These are phyloP conservation scores for Ascomycota sp. DNA, from an alignment of 2,329 filamentous ascomycete genomes.

Conservation along the genomic window DNA sequence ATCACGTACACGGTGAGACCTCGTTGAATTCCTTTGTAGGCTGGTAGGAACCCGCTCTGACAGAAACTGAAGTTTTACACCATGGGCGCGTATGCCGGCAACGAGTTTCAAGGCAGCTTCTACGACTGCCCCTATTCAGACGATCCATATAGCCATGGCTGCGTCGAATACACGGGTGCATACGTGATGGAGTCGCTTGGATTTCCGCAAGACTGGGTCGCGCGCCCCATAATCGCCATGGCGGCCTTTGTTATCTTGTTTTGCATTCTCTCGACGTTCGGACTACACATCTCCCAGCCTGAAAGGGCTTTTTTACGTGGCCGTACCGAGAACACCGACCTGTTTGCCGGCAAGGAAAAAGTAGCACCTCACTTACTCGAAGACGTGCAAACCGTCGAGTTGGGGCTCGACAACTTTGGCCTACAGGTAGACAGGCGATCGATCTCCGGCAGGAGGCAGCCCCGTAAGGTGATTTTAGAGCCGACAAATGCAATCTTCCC, in stretches of 20 bases:
- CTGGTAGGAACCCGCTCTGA: not conserved
- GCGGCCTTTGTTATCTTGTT: constrained; percentile 44
- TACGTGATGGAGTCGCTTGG: constrained; percentile 52
- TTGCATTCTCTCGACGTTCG: constrained; percentile 35
- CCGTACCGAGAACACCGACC: constrained; percentile 35
- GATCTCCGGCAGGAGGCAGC: constrained; percentile 26
- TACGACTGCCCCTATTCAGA: constrained; percentile 50
- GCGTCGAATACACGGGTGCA: constrained; percentile 45
- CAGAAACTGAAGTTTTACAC: constrained; percentile 34
- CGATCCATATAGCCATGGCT: constrained; percentile 41
- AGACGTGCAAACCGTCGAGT: constrained; percentile 38
- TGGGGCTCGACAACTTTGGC: constrained; percentile 43
- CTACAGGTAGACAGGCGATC: constrained; percentile 43
- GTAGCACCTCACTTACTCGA: constrained; percentile 31
- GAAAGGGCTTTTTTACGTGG: constrained; percentile 51
- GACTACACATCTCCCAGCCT: constrained; percentile 42
- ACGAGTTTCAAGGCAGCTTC: constrained; percentile 52
- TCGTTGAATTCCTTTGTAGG: not conserved
- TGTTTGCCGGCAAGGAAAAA: constrained; percentile 51
- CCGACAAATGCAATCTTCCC: constrained; percentile 47
- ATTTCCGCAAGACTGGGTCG: constrained; percentile 46
- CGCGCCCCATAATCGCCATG: constrained; percentile 42
- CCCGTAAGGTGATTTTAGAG: constrained; percentile 40
- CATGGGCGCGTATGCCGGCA: constrained; percentile 49
- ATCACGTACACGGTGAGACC: constrained; percentile 10